Conservation (phyloP, 371 early-diverging fungal genomes). For the Neoconidiobolus thromboides region DNA sequence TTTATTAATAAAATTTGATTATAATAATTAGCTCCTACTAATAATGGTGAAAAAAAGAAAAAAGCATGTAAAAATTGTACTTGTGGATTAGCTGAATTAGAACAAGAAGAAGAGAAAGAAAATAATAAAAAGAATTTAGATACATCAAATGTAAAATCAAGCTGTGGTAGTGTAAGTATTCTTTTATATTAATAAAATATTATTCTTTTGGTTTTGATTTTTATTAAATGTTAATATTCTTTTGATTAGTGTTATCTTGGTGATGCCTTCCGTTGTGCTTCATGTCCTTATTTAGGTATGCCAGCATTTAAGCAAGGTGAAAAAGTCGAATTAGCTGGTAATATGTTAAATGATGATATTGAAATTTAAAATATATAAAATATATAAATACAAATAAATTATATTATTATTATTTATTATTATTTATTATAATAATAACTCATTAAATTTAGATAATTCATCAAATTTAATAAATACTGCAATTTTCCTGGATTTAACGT, state of each 20-base stretch:
- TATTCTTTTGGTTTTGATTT: conserved; percentile 11
- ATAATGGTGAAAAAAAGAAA: conserved; percentile 43
- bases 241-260: conserved; percentile 83
- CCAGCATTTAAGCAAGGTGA: conserved; percentile 97
- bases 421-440: too few species aligned
- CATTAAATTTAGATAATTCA: too few species aligned
- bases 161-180: conserved; percentile 50
- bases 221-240: too few species aligned
- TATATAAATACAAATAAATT: too few species aligned
- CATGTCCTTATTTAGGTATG: conserved; percentile 97
- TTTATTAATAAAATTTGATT: too few species aligned
- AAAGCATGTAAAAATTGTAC: conserved; percentile 96
- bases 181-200: conserved; percentile 6
- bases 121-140: neutral
- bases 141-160: conserved; percentile 13
- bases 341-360: conserved; percentile 35
- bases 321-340: conserved; percentile 59
- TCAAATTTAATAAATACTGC: too few species aligned
- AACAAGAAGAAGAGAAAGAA: conserved; percentile 26
- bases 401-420: too few species aligned
- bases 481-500: too few species aligned
- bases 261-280: conserved; percentile 97
- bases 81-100: conserved; percentile 74
- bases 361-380: conserved; percentile 12
- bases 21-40: neutral